These are phyloP conservation scores for Acacia crassicarpa DNA, from an alignment of 306 rosid species.

Conservation along the genomic window DNA sequence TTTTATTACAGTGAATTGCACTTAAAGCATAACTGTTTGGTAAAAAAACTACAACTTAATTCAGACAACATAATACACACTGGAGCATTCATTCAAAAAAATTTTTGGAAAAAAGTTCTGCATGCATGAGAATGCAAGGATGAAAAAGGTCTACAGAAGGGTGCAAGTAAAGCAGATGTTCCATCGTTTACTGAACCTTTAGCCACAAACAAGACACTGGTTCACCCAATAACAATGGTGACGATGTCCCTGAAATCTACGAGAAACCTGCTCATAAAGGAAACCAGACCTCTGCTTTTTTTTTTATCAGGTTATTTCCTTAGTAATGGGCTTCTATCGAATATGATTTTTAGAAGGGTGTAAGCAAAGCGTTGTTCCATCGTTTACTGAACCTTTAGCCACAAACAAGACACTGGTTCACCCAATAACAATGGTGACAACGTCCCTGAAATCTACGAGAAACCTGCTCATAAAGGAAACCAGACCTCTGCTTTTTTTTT, in stretches of 20 bases:
- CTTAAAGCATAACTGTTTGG: background rate
- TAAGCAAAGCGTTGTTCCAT: slow-evolving; percentile 36
- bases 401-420: slow-evolving; percentile 58
- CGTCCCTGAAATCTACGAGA: slow-evolving; percentile 59
- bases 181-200: slow-evolving; percentile 77
- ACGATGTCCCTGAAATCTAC: slow-evolving; percentile 33
- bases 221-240: slow-evolving; percentile 46
- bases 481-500: slow-evolving; percentile 31
- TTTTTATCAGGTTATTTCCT: slow-evolving; percentile 34
- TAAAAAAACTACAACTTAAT: background rate
- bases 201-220: slow-evolving; percentile 19
- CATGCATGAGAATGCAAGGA: background rate
- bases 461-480: slow-evolving; percentile 32
- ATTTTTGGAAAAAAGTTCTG: too few relatives aligned
- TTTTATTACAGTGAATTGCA: background rate
- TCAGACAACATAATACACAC: background rate
- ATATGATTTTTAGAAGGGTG: background rate
- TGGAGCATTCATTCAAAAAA: too few relatives aligned
- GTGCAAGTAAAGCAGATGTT: slow-evolving; percentile 23
- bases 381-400: slow-evolving; percentile 74
- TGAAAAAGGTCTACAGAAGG: background rate
- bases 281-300: slow-evolving; percentile 41
- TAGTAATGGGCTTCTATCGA: too few relatives aligned
- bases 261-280: slow-evolving; percentile 27
- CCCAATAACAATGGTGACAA: slow-evolving; percentile 58